These are phyloP conservation scores for Beauveria pseudobassiana DNA, from an alignment of 2,329 filamentous ascomycete genomes.

Conservation along the genomic window DNA sequence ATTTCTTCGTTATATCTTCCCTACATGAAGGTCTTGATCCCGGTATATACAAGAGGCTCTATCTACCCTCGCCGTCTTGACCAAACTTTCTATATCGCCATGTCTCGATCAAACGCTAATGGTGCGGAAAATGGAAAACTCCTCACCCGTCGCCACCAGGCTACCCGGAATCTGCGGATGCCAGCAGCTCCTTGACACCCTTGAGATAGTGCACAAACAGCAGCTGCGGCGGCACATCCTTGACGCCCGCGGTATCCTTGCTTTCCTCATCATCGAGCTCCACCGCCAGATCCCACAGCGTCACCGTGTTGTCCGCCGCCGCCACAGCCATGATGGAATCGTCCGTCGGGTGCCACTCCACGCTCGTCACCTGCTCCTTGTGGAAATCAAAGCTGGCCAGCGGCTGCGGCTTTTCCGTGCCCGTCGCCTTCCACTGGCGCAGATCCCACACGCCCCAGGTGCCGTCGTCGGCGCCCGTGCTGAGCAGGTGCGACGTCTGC, in stretches of 20 bases:
- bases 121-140: conserved; percentile 79
- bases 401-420: conserved; percentile 58
- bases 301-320: conserved; percentile 87
- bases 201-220: conserved; percentile 96
- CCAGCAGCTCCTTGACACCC: conserved; percentile 89
- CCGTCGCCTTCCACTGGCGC: conserved; percentile 71
- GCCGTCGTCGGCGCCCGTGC: conserved; percentile 87
- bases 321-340: conserved; percentile 93
- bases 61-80: neutral
- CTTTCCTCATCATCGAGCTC: conserved; percentile 97
- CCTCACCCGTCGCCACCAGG: conserved; percentile 82
- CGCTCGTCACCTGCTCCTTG: conserved; percentile 89
- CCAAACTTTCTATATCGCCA: neutral
- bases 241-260: conserved; percentile 75
- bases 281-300: conserved; percentile 92
- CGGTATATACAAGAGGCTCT: neutral
- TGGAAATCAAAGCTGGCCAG: conserved; percentile 95
- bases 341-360: conserved; percentile 97
- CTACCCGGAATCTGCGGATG: conserved; percentile 90
- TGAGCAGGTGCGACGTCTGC: conserved; percentile 81
- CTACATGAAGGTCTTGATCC: neutral
- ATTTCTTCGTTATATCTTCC: neutral
- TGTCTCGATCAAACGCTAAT: conserved; percentile 60
- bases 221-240: conserved; percentile 88
- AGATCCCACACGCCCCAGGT: conserved; percentile 96